Conservation (phyloP, 768 basidiomycete genomes). For the Serendipita indica region DNA sequence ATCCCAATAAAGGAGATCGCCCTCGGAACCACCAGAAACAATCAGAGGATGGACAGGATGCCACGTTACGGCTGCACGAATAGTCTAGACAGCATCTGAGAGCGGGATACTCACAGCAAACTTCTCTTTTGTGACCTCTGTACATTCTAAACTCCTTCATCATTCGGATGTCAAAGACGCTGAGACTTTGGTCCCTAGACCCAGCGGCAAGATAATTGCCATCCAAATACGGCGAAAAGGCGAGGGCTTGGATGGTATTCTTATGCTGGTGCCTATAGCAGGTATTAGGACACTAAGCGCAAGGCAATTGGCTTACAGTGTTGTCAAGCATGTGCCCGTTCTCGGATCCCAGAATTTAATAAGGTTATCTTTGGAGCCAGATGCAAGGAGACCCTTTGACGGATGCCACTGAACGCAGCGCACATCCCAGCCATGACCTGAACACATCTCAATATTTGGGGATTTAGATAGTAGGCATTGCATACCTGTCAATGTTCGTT, state of each 20-base stretch:
- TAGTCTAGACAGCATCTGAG: neutral
- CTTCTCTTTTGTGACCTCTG: conserved; percentile 96
- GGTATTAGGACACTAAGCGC: neutral
- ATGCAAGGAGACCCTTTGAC: conserved; percentile 85
- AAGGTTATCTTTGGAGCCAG: conserved; percentile 93
- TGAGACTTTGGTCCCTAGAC: conserved; percentile 85
- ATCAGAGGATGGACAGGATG: conserved; percentile 88
- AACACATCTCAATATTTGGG: neutral
- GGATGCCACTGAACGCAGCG: conserved; percentile 99
- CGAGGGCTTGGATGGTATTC: conserved; percentile 84
- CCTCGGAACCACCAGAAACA: conserved; percentile 88
- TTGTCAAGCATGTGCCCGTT: conserved; percentile 78
- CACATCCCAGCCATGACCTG: conserved; percentile 99
- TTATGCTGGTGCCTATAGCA: conserved; percentile 77
- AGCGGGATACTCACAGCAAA: conserved; percentile 56
- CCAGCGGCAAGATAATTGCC: conserved; percentile 91
- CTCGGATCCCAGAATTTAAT: conserved; percentile 99
- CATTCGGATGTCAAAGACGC: conserved; percentile 93
- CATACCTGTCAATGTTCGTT: conserved; percentile 70
- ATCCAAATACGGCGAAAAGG: conserved; percentile 69
- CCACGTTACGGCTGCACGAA: conserved; percentile 71
- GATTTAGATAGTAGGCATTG: neutral
- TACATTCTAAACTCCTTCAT: conserved; percentile 91
- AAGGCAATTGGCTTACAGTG: conserved; percentile 41
- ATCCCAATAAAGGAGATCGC: conserved; percentile 89